phyloP scores from a whole-genome alignment of 2,329 filamentous ascomycete species.

The Aureobasidium sp. region DNA sequence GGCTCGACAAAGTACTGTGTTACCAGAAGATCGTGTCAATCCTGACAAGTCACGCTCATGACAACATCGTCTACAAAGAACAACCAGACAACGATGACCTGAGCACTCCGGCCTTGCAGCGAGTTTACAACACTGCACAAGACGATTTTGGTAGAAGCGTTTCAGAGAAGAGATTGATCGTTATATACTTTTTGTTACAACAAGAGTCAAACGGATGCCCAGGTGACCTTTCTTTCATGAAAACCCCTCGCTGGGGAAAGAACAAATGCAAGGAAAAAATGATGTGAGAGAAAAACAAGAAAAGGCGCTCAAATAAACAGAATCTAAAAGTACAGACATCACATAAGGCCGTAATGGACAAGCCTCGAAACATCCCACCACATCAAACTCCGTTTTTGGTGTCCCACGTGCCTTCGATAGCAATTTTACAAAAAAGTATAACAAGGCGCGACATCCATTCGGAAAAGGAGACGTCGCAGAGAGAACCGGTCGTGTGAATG shows the following conservation, averaged over 20 bases:
- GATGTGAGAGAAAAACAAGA: neutral
- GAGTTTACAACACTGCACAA: neutral
- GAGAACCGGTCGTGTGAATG: neutral
- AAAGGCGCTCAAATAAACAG: conserved; percentile 4
- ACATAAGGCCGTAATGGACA: conserved; percentile 14
- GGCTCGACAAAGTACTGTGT: neutral
- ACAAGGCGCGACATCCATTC: neutral
- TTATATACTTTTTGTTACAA: conserved; percentile 8
- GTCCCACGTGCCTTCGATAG: neutral
- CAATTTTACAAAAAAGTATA: conserved; percentile 6
- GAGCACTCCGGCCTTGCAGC: neutral
- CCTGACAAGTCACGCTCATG: too few species aligned
- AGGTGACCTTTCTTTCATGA: neutral
- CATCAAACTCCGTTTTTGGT: conserved; percentile 3
- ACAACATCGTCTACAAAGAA: too few species aligned
- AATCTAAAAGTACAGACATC: conserved; percentile 15
- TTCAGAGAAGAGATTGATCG: conserved; percentile 3
- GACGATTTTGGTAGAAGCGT: neutral
- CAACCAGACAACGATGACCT: neutral
- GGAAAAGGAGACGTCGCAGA: neutral
- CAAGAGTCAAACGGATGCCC: neutral
- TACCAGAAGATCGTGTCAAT: neutral
- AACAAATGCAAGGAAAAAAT: neutral
- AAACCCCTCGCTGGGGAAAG: neutral
- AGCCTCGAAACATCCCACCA: neutral